phyloP scores from a whole-genome alignment of 148 eudicot species.

The Limonium bicolor region DNA sequence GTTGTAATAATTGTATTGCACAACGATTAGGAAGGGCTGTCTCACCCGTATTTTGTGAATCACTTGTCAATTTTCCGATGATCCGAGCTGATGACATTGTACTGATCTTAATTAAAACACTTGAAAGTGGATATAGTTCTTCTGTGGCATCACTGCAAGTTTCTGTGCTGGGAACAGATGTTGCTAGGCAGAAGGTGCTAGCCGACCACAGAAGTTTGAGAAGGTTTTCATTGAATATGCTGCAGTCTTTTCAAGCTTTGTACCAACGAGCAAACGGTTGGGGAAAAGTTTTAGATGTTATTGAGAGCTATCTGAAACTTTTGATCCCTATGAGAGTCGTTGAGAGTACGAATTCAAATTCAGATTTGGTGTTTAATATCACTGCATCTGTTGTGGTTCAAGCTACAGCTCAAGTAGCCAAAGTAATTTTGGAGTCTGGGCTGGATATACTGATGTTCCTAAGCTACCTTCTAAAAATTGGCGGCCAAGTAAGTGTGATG shows the following conservation, averaged over 20 bases:
- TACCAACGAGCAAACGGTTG: conserved; percentile 48
- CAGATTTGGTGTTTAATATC: conserved; percentile 29
- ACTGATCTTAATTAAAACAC: conserved; percentile 45
- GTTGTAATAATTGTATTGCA: conserved; percentile 37
- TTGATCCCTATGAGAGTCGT: conserved; percentile 58
- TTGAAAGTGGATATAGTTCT: conserved; percentile 54
- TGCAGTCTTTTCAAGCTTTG: conserved; percentile 51
- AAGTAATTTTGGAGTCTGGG: conserved; percentile 75
- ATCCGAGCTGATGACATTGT: conserved; percentile 61
- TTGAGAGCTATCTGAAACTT: conserved; percentile 59
- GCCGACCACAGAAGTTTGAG: conserved; percentile 56
- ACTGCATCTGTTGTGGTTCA: conserved; percentile 40
- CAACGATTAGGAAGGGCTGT: conserved; percentile 64
- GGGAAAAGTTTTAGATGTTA: conserved; percentile 58
- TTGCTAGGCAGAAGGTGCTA: conserved; percentile 56
- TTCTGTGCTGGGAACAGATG: conserved; percentile 64
- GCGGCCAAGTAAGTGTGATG: conserved; percentile 62
- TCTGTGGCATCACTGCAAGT: conserved; percentile 29
- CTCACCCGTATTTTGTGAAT: conserved; percentile 63
- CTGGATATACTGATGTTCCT: conserved; percentile 62
- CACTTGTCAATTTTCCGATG: conserved; percentile 35
- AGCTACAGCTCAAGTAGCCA: conserved; percentile 82
- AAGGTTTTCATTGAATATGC: conserved; percentile 61
- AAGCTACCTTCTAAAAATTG: conserved; percentile 53
- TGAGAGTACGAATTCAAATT: conserved; percentile 29